These are phyloP conservation scores for Lentinula guzmanii DNA, from an alignment of 768 basidiomycete species.

Conservation along the genomic window DNA sequence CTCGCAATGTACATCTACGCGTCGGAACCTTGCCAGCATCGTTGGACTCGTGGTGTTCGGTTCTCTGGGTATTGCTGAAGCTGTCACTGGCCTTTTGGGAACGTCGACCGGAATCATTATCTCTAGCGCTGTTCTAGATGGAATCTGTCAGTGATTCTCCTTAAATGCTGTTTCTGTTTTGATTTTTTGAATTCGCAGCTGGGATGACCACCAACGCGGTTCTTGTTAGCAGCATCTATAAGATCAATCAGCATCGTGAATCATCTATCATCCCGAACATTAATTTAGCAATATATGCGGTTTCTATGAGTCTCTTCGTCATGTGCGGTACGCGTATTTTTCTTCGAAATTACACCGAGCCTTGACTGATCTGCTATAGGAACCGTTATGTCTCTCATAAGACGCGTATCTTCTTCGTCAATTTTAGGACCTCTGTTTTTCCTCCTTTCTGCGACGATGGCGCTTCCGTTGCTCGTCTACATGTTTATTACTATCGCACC, in stretches of 20 bases:
- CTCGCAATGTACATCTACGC: background rate
- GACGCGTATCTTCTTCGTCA: background rate
- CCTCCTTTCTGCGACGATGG: background rate
- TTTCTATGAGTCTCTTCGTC: background rate
- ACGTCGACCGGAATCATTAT: background rate
- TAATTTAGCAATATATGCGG: background rate
- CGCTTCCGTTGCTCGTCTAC: constrained; percentile 3
- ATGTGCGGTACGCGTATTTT: background rate
- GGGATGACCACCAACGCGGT: background rate
- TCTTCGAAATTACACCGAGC: background rate
- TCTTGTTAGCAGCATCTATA: background rate
- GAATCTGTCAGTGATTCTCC: background rate
- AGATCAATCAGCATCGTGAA: background rate
- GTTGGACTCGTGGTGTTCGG: background rate
- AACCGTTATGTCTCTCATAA: background rate
- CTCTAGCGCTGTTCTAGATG: background rate
- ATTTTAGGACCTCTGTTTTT: background rate
- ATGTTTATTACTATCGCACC: background rate
- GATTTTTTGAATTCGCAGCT: background rate
- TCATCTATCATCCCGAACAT: background rate
- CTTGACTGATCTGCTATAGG: background rate
- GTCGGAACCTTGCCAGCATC: background rate
- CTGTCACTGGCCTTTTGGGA: background rate
- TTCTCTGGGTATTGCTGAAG: background rate
- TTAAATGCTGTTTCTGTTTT: background rate